Base-by-base conservation (phyloP, 495 filamentous ascomycete species). In the Bombardia bombarda region DNA sequence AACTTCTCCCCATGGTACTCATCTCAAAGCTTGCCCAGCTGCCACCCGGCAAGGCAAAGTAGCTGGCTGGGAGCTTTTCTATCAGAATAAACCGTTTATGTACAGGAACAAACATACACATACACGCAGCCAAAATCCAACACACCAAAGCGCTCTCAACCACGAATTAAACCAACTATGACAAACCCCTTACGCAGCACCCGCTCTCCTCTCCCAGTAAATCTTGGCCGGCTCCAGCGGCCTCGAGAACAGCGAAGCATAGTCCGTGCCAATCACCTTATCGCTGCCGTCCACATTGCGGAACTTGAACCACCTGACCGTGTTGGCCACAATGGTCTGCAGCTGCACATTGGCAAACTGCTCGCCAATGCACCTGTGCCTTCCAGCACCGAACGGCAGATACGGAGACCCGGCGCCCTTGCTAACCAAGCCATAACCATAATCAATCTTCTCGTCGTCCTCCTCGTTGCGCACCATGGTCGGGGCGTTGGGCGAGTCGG, bases 321-420 rank as follows among this genome's bases (percentile, higher is more conserved):
- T 69, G 23, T 77, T 82, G n/a, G 83, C 86, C 37, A 83, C 67
- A 51, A 98, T 94, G 9, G 86, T 87, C 45, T 79, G 78, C 34
- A 98, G 70, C 63, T 98, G 90, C 47, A 95, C 72, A 58, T 93
- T 94, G 42, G 92, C 92, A 58, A 96, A 98, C 55, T 95, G 88
- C 68, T 96, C 92, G 35, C 92, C 92, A 55, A 98, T 96, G 62
- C 92, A 98, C 8, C 92, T 68, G 65, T 98, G 92, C 40, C 92
- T 72, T 4, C 92, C 92, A 1, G 89, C 92, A 2, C 92, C 92
- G 57, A 98, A 98, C 0, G 92, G 92, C 14, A 98, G 72, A 65
- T 96, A 98, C 1, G 92, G 90, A 36, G 82, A 88, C 21, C 67
- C 68, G 4, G 87, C 79, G 17, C 92, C 90, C 68, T 95, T 95